Base-by-base conservation (phyloP, 805 yeast genomes). In the Myxozyma geophila region DNA sequence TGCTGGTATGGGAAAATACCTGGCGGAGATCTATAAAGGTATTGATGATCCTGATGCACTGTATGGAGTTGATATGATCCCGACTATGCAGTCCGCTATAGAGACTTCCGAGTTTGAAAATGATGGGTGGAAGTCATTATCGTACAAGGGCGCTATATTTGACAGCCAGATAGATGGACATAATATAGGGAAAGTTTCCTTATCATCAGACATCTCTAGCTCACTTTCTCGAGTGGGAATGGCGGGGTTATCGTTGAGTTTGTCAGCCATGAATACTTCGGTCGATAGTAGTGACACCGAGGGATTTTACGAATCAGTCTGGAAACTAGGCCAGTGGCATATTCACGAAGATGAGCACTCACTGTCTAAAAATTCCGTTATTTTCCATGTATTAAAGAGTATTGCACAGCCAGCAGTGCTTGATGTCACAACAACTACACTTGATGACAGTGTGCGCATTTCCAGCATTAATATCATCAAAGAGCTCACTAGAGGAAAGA, bases 291-390 rank as follows among this genome's bases (percentile, higher is more conserved):
- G 71, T 23, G 73, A 13, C 13, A 15, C 44, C 4, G 70, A 64
- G 15, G 46, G 74, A 28, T 62, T 75, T 0, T 88, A 81, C 72
- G 85, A 83, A 62, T 86, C 91, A 84, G 83, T 86, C 0, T 87
- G 97, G 91, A 88, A 88, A 71, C 74, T 92, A 47, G 83, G 82
- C 49, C 83, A 84, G 55, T 92, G 98, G 98, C 88, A 87, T 59
- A 64, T 89, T 1, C 90, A 96, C 0, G 65, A 72, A 0, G 80
- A 86, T 0, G 72, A 71, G 1, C 67, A 63, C 0, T 72, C 81
- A 0, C 19, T 33, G 1, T 58, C 68, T 7, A 54, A 41, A 13
- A 52, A 47, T 19, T 17, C 55, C 1, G 28, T 58, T 1, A 59
- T 58, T 19, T 64, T 64, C 36, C 12, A 59, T 19, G 54, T 55